A percentile compares a stretch with the other conserved stretches of the same genome.
Conservation (phyloP, 2,329 filamentous ascomycete genomes). For the Pseudogymnoascus sp. region DNA sequence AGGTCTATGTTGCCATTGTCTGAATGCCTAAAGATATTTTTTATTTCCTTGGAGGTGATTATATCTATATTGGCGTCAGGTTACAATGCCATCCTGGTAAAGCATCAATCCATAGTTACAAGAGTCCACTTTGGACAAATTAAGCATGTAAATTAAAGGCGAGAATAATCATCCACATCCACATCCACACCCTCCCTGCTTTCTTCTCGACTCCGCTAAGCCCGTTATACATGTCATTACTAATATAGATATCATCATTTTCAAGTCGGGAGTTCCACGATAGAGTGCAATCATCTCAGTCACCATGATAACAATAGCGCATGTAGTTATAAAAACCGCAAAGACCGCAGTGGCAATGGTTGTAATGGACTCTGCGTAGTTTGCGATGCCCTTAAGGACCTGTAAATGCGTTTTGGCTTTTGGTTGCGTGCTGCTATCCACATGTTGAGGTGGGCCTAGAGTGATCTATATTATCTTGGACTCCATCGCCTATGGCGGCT, state of each 20-base stretch:
- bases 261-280: background rate
- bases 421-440: background rate
- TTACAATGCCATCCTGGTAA: background rate
- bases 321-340: background rate
- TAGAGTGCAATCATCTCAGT: background rate
- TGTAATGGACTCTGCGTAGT: background rate
- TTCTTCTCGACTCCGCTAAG: background rate
- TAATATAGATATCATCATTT: background rate
- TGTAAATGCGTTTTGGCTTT: background rate
- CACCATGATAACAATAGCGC: background rate
- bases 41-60: background rate
- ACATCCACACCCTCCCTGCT: background rate
- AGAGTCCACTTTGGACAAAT: background rate
- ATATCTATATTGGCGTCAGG: background rate
- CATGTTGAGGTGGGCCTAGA: background rate
- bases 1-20: background rate
- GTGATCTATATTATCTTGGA: background rate
- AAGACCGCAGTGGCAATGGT: background rate
- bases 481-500: background rate
- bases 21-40: background rate
- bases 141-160: background rate
- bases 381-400: background rate
- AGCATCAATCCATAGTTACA: background rate
- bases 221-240: background rate
- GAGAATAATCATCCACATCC: background rate